Base-by-base conservation (phyloP, 495 filamentous ascomycete genomes). In the Cryomyces antarcticus region DNA sequence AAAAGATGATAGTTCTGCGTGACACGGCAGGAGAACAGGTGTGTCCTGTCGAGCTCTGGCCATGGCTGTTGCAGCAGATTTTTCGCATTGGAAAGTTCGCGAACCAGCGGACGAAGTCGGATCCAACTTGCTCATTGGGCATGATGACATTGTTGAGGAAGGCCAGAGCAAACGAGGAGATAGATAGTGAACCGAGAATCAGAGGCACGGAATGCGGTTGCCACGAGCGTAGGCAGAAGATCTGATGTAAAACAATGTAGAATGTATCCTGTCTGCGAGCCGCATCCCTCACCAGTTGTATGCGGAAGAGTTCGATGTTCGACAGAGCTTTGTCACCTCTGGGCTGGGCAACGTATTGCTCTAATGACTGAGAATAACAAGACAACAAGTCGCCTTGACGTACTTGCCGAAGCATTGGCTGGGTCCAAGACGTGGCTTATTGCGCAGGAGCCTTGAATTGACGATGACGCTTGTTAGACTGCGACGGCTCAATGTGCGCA, bases 291-390 rank as follows among this genome's bases (percentile, higher is more conserved):
- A 57, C 35, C 9, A 56, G 24, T 4, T 34, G 27, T 6, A 56
- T 28, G 3, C 53, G 34, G 11, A 9, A 13, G 1, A 12, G n/a
- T 28, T 39, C 38, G 27, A 13, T 39, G 9, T 7, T 9, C 9
- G 9, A 10, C 38, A 39, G 27, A 7, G 1, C 38, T 2, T 13
- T 9, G 7, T n/a, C 9, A 17, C 38, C 38, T n/a, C 38, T 17
- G 24, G 7, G 7, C 7, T 9, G 7, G 30, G 46, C 38, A 28
- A 17, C 39, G 11, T 46, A 42, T 9, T 43, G 53, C 48, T 50
- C 52, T 33, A 49, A 38, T 31, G 58, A 52, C 39, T 65, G 67
- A 41, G 33, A 36, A 13, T 36, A 36, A 10, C 12, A 9, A 36
- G 33, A 36, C 33, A 3, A 36, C 33, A 13, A 36, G 3, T 10